Conservation (phyloP, 768 basidiomycete species). For the Lactarius hengduanensis region DNA sequence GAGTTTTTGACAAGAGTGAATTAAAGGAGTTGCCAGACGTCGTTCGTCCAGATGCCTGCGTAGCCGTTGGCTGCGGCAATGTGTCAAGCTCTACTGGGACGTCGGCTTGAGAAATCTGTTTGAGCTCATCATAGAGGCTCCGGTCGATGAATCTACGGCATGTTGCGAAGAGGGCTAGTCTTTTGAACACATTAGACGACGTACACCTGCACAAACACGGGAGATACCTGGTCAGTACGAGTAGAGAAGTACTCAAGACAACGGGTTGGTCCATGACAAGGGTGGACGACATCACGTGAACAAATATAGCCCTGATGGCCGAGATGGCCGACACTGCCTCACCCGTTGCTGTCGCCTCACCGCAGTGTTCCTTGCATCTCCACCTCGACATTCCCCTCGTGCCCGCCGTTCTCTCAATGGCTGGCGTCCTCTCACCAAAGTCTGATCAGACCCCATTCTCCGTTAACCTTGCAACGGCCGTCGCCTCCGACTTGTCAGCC, state of each 20-base stretch:
- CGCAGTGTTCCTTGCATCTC: background rate
- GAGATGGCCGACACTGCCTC: background rate
- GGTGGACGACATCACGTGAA: background rate
- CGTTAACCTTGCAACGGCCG: slow-evolving; percentile 40
- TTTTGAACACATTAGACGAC: slow-evolving; percentile 3
- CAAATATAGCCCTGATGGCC: background rate
- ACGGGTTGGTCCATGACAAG: background rate
- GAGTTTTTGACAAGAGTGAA: slow-evolving; percentile 51
- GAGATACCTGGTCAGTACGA: slow-evolving; percentile 10
- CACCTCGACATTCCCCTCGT: slow-evolving; percentile 1
- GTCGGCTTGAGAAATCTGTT: slow-evolving; percentile 21
- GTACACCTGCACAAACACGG: background rate
- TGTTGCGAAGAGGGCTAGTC: slow-evolving; percentile 24
- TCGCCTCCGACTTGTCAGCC: slow-evolving; percentile 46
- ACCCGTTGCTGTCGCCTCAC: background rate
- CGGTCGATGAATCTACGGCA: slow-evolving; percentile 27
- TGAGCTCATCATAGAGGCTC: slow-evolving; percentile 26
- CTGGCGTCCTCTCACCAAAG: slow-evolving; percentile 44
- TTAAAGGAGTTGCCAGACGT: slow-evolving; percentile 40
- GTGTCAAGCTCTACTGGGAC: slow-evolving; percentile 20
- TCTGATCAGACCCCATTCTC: slow-evolving; percentile 50
- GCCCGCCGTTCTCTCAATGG: slow-evolving; percentile 12
- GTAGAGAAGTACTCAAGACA: slow-evolving; percentile 10
- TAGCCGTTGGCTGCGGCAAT: slow-evolving; percentile 20
- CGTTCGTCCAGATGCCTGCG: slow-evolving; percentile 19